Percentiles rank a stretch among this genome's conserved stretches.
phyloP scores from a whole-genome alignment of 2,329 filamentous ascomycete genomes.

The Ophiocordyceps camponoti-floridani region DNA sequence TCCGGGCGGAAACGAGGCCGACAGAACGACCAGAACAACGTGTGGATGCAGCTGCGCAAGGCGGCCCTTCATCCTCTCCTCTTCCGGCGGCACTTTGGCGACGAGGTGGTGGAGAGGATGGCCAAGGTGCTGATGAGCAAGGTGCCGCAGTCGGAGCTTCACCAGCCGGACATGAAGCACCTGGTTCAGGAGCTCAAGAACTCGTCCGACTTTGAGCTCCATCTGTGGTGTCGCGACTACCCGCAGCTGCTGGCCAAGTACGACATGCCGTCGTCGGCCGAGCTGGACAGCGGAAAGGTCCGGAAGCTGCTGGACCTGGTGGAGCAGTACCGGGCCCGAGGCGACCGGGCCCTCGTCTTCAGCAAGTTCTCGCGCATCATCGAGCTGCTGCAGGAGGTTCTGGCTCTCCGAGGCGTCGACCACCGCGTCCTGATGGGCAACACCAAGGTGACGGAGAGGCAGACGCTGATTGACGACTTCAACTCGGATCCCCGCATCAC shows the following conservation, averaged over 20 bases:
- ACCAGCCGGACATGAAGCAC: conserved; percentile 31
- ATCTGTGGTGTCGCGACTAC: conserved; percentile 46
- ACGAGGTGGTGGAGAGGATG: conserved; percentile 61
- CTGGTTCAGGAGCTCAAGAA: conserved; percentile 36
- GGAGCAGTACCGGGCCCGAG: conserved; percentile 52
- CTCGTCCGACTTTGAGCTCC: conserved; percentile 47
- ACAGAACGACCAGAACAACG: conserved; percentile 43
- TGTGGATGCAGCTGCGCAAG: conserved; percentile 82
- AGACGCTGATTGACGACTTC: conserved; percentile 78
- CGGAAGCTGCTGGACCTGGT: conserved; percentile 61
- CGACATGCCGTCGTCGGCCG: conserved; percentile 33
- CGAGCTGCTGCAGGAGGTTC: conserved; percentile 71
- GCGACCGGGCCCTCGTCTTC: conserved; percentile 79
- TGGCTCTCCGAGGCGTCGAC: conserved; percentile 52
- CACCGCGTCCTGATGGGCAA: conserved; percentile 78
- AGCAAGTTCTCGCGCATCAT: conserved; percentile 86
- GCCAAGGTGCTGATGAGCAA: conserved; percentile 57
- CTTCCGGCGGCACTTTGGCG: conserved; percentile 64
- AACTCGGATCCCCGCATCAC: conserved; percentile 58
- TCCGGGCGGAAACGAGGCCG: conserved; percentile 28
- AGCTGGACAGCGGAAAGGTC: conserved; percentile 66
- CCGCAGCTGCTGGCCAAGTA: conserved; percentile 28
- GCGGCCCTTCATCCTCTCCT: conserved; percentile 83
- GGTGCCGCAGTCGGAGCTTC: conserved; percentile 35
- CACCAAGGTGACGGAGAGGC: conserved; percentile 67